phyloP scores from a whole-genome alignment of 805 yeast genomes.

The Komagataella pseudopastoris region DNA sequence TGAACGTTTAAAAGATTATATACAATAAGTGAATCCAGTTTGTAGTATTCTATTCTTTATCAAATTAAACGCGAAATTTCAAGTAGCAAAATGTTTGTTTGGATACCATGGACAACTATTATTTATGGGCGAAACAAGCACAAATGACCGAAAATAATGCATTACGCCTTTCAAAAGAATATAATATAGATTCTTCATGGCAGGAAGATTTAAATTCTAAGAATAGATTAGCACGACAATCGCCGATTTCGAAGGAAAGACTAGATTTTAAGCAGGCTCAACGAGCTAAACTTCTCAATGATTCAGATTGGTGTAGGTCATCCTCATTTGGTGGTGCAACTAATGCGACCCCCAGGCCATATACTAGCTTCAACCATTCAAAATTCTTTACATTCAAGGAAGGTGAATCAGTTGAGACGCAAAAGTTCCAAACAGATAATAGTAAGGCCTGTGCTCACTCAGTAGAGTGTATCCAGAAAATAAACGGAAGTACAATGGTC shows the following conservation, averaged over 20 bases:
- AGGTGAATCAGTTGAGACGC: background rate
- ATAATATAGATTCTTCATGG: background rate
- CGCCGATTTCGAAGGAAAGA: background rate
- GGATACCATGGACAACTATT: background rate
- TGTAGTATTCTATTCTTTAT: too few species aligned
- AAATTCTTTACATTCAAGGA: background rate
- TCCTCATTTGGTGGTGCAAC: background rate
- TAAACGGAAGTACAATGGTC: background rate
- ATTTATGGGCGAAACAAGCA: background rate
- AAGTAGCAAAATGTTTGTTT: background rate
- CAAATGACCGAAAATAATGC: background rate
- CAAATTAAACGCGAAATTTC: background rate
- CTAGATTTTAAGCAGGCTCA: background rate
- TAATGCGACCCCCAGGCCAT: background rate
- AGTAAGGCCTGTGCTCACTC: background rate
- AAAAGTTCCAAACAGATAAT: background rate
- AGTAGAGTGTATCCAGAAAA: background rate
- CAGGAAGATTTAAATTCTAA: background rate
- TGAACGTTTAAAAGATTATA: slow-evolving; percentile 52
- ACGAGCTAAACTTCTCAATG: background rate
- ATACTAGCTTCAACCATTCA: background rate
- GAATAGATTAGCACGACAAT: background rate
- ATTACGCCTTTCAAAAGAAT: background rate
- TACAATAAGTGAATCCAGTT: slow-evolving; percentile 9
- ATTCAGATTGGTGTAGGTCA: background rate